Conservation (phyloP, 2,329 filamentous ascomycete species). For the Penicillium sp. region DNA sequence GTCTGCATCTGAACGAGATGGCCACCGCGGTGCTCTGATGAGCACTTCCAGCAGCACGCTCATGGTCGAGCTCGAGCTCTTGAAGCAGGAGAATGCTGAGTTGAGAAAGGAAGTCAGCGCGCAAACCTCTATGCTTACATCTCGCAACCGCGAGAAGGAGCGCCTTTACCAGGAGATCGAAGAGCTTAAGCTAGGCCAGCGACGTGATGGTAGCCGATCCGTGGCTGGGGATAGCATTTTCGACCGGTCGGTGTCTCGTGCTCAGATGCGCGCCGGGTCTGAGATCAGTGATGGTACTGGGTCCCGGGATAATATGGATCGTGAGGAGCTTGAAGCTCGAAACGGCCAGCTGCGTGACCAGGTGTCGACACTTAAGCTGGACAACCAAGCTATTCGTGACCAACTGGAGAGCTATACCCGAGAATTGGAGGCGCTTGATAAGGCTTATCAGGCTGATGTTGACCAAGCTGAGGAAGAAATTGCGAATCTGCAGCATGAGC, state of each 20-base stretch:
- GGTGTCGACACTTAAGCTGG: slow-evolving; percentile 81
- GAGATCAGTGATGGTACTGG: slow-evolving; percentile 72
- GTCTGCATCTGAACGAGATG: slow-evolving; percentile 43
- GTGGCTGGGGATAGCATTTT: slow-evolving; percentile 84
- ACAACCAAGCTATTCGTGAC: slow-evolving; percentile 85
- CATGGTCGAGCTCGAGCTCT: slow-evolving; percentile 81
- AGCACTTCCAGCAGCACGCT: slow-evolving; percentile 71
- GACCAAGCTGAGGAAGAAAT: slow-evolving; percentile 81
- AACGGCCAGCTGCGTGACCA: slow-evolving; percentile 85
- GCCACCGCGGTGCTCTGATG: slow-evolving; percentile 51
- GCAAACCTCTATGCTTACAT: slow-evolving; percentile 97
- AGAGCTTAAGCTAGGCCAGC: slow-evolving; percentile 86
- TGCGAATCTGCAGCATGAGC: slow-evolving; percentile 77
- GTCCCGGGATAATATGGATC: slow-evolving; percentile 76
- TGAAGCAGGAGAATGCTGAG: slow-evolving; percentile 91
- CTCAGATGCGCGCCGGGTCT: slow-evolving; percentile 75
- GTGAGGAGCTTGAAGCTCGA: slow-evolving; percentile 84
- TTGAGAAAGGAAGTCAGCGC: slow-evolving; percentile 89
- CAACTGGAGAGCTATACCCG: slow-evolving; percentile 80
- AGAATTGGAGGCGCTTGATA: slow-evolving; percentile 77
- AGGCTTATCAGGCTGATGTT: slow-evolving; percentile 78
- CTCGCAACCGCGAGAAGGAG: slow-evolving; percentile 92
- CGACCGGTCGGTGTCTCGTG: slow-evolving; percentile 89
- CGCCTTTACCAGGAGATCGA: slow-evolving; percentile 96
- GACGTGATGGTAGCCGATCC: slow-evolving; percentile 67